Percentiles rank a stretch among this genome's conserved stretches.
phyloP scores from a whole-genome alignment of 345 rosid genomes.

The Eucalyptus dawsonii region DNA sequence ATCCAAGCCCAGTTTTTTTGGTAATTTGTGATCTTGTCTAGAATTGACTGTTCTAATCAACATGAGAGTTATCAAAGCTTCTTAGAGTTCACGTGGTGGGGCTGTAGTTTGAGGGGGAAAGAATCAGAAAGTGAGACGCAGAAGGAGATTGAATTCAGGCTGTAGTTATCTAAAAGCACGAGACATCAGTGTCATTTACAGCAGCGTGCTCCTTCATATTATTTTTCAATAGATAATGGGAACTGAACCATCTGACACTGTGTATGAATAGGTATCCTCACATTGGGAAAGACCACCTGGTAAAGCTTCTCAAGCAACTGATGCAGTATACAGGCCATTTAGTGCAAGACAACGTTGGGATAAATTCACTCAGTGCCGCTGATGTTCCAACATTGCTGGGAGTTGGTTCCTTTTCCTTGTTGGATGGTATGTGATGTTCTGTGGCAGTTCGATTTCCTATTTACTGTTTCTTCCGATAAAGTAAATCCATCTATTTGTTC shows the following conservation, averaged over 20 bases:
- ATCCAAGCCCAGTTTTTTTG: background rate
- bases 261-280: slow-evolving; percentile 64
- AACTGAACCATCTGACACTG: slow-evolving; percentile 1
- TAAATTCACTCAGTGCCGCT: slow-evolving; percentile 58
- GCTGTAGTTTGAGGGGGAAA: background rate
- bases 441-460: background rate
- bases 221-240: background rate
- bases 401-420: slow-evolving; percentile 77
- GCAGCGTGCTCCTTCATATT: background rate
- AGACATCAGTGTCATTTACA: background rate
- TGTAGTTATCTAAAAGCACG: background rate
- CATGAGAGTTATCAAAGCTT: background rate
- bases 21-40: background rate
- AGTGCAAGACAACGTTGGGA: slow-evolving; percentile 26
- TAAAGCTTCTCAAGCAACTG: slow-evolving; percentile 85
- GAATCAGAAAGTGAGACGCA: background rate
- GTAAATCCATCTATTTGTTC: background rate
- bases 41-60: background rate
- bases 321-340: slow-evolving; percentile 29
- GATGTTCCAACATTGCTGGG: slow-evolving; percentile 92
- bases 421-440: slow-evolving; percentile 40
- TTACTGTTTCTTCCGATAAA: background rate
- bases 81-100: background rate
- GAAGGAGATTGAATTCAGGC: background rate
- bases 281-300: slow-evolving; percentile 76